Conservation (phyloP, 2,329 filamentous ascomycete species). For the Fusarium dlaminii region DNA sequence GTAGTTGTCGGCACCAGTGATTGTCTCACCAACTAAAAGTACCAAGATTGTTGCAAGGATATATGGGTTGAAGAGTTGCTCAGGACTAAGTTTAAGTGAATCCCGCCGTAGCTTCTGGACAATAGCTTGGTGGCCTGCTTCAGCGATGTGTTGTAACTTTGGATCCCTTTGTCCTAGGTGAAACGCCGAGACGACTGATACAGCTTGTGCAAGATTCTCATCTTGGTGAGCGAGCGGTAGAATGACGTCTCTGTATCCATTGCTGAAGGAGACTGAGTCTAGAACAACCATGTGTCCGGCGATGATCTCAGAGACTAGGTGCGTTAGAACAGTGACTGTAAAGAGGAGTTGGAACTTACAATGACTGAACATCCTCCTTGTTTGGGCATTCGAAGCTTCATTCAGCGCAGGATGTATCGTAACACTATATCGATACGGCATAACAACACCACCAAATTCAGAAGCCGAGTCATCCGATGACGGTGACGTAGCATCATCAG, state of each 20-base stretch:
- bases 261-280: constrained; percentile 42
- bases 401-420: constrained; percentile 37
- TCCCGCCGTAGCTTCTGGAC: constrained; percentile 48
- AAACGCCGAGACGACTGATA: constrained; percentile 52
- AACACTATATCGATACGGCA: background rate
- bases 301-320: constrained; percentile 47
- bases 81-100: constrained; percentile 40
- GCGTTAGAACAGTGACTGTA: background rate
- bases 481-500: constrained; percentile 19
- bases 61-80: constrained; percentile 49
- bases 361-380: constrained; percentile 49
- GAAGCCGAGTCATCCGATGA: background rate
- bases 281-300: constrained; percentile 53
- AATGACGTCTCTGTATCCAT: constrained; percentile 52
- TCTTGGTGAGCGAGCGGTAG: constrained; percentile 53
- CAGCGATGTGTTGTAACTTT: constrained; percentile 44
- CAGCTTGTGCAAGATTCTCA: constrained; percentile 47
- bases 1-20: constrained; percentile 52
- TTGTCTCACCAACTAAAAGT: constrained; percentile 52
- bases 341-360: constrained; percentile 35
- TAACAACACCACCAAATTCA: background rate
- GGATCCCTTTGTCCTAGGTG: constrained; percentile 48
- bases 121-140: constrained; percentile 48
- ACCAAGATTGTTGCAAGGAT: constrained; percentile 51
- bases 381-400: constrained; percentile 40